Percentiles rank a stretch among this genome's conserved stretches.
phyloP scores from a whole-genome alignment of 2,329 filamentous ascomycete genomes.

The Microdochium trichocladiopsis region DNA sequence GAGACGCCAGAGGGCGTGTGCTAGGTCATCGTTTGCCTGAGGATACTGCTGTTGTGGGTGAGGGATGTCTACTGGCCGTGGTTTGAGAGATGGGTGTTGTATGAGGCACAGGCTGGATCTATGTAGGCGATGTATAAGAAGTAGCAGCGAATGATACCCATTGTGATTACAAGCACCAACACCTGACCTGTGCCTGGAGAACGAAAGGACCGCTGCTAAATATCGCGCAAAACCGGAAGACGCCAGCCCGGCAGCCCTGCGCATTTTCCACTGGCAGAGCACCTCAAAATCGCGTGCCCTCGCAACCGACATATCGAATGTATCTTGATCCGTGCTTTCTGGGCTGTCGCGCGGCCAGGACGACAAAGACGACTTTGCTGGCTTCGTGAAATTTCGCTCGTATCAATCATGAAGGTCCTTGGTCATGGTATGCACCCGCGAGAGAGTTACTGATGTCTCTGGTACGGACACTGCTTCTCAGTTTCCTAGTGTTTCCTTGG shows the following conservation, averaged over 20 bases:
- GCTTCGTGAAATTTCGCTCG: background rate
- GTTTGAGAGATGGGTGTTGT: background rate
- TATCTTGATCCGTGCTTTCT: background rate
- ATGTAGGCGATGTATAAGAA: background rate
- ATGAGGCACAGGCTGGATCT: background rate
- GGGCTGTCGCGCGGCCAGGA: background rate
- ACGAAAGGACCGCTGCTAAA: background rate
- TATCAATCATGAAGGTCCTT: background rate
- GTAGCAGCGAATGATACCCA: background rate
- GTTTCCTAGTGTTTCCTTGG: background rate
- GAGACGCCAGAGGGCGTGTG: background rate
- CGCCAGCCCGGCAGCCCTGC: background rate
- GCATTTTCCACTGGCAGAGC: background rate
- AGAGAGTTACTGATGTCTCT: background rate
- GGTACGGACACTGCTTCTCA: background rate
- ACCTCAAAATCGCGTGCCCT: background rate
- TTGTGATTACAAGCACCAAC: background rate
- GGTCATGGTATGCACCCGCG: background rate
- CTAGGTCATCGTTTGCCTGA: background rate
- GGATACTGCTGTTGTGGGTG: background rate
- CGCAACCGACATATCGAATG: background rate
- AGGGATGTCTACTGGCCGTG: background rate
- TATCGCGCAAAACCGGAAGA: background rate
- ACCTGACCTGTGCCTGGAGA: background rate
- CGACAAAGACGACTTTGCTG: background rate